Base-by-base conservation (phyloP, 1,139 yeast species). In the Diutina sp. region DNA sequence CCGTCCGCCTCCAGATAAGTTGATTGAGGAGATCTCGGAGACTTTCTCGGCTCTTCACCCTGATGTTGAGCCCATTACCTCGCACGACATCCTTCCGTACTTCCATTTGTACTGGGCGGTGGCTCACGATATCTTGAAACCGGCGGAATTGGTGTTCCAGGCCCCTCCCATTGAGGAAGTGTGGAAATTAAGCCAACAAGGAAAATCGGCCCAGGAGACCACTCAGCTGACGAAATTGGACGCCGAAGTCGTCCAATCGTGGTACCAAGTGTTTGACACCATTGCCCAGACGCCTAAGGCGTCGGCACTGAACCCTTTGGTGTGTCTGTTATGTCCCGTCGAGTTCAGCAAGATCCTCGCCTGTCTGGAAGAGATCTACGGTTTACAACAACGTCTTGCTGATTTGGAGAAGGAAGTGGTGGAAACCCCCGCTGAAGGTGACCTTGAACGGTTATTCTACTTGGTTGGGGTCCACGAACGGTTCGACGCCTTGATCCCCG, bases 401-500 rank as follows among this genome's bases (percentile, higher is more conserved):
- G 41, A 35, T 35, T 35, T 35, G 41, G 41, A 35, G 14, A 35
- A 35, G n/a, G n/a, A 35, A 35, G 41, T 35, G 14, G 41, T 35
- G 41, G 41, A 35, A 35, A 35, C 41, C 14, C 41, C 41, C 14
- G 41, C 41, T 5, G 41, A 35, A 35, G 41, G 41, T 11, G 41
- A 35, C 41, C 41, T 35, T 11, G 41, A 35, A 12, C 41, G 41
- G 41, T 35, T 35, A n/a, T 35, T 35, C 14, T 35, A 35, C 41
- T 35, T 35, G 41, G 41, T 35, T 2, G 41, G 41, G 14, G 41
- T 35, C 41, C 41, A 35, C n/a, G 41, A 35, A 35, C 41, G 41
- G 8, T 95, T 90, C 66, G 86, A 86, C 62, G 83, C 83, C 9
- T 66, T 87, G 62, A 80, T 79, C 54, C 73, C 66, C 3, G 66